These are phyloP conservation scores for Malus fusca DNA, from an alignment of 306 rosid genomes.

Conservation along the genomic window DNA sequence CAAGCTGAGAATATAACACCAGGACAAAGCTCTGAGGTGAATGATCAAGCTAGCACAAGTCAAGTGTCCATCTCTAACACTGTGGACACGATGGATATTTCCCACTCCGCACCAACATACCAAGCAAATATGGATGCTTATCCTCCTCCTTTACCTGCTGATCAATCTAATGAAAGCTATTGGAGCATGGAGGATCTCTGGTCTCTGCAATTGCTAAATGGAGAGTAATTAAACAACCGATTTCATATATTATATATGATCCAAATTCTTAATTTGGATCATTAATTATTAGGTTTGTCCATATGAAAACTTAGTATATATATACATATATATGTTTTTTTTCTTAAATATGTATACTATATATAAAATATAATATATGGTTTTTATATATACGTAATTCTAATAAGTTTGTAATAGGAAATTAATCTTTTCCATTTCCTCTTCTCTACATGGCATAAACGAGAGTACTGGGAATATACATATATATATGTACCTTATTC, in stretches of 20 bases:
- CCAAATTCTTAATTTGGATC: neutral
- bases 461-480: neutral
- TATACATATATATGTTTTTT: neutral
- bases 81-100: constrained; percentile 37
- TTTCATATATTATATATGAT: neutral
- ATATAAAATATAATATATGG: neutral
- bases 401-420: constrained; percentile 1
- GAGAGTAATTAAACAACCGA: constrained; percentile 22
- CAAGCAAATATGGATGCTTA: constrained; percentile 29
- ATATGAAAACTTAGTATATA: constrained; percentile 10
- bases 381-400: neutral
- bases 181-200: constrained; percentile 97
- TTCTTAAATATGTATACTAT: neutral
- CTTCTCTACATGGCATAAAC: neutral
- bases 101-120: constrained; percentile 15
- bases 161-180: constrained; percentile 32
- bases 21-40: constrained; percentile 32
- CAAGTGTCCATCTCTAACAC: constrained; percentile 23
- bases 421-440: neutral
- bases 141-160: constrained; percentile 8
- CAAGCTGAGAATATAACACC: constrained; percentile 41
- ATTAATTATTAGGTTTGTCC: constrained; percentile 25
- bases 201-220: constrained; percentile 80
- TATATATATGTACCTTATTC: neutral
- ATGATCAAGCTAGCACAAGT: constrained; percentile 40